Conservation (phyloP, 2,329 filamentous ascomycete genomes). For the Exophiala sp. region DNA sequence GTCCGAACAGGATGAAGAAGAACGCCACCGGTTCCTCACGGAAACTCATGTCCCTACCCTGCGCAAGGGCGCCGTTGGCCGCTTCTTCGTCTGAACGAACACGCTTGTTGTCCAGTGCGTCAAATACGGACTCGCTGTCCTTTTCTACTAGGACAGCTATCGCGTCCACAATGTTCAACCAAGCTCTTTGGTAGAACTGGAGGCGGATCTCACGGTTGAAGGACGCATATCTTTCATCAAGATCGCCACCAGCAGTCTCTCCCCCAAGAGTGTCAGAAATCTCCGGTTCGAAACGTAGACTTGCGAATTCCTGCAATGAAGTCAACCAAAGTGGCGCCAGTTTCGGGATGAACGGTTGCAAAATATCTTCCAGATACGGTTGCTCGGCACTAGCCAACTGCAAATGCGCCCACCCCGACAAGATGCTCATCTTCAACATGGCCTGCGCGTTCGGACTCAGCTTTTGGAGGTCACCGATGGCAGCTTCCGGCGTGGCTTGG, state of each 20-base stretch:
- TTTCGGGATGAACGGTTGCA: slow-evolving; percentile 82
- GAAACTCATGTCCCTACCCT: slow-evolving; percentile 81
- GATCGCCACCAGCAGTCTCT: slow-evolving; percentile 71
- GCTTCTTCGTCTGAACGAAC: slow-evolving; percentile 32
- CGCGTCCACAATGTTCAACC: slow-evolving; percentile 93
- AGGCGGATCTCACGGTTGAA: slow-evolving; percentile 89
- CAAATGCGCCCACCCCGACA: slow-evolving; percentile 93
- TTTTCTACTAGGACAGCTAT: slow-evolving; percentile 96
- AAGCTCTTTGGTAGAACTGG: slow-evolving; percentile 93
- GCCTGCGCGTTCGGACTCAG: slow-evolving; percentile 93
- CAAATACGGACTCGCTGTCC: slow-evolving; percentile 95
- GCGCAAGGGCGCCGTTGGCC: slow-evolving; percentile 14
- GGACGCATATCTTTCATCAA: slow-evolving; percentile 91
- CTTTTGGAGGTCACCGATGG: slow-evolving; percentile 83
- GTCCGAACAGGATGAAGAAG: slow-evolving; percentile 95
- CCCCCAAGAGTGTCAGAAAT: slow-evolving; percentile 86
- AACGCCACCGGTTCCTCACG: slow-evolving; percentile 96
- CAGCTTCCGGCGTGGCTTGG: slow-evolving; percentile 21
- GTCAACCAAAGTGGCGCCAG: slow-evolving; percentile 91
- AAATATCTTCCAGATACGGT: slow-evolving; percentile 76
- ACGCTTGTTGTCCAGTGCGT: slow-evolving; percentile 81
- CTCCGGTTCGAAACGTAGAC: slow-evolving; percentile 89
- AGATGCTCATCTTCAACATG: slow-evolving; percentile 97
- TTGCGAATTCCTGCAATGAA: slow-evolving; percentile 86
- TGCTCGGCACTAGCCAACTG: slow-evolving; percentile 94